These are phyloP conservation scores for Carpinus fangiana DNA, from an alignment of 306 rosid species.

Conservation along the genomic window DNA sequence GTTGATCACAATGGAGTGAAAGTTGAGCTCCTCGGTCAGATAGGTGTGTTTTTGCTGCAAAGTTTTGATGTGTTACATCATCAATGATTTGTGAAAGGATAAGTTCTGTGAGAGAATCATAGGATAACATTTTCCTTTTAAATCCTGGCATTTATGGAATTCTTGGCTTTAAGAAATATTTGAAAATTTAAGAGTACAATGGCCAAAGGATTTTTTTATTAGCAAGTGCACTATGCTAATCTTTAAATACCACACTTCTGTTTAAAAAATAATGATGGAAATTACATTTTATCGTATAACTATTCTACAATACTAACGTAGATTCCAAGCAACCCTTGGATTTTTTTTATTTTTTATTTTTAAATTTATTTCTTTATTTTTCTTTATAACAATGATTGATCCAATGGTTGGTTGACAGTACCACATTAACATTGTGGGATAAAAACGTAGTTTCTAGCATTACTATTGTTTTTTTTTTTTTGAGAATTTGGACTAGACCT, in stretches of 20 bases:
- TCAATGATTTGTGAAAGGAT: not conserved
- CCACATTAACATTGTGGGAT: too few species aligned
- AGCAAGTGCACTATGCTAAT: not conserved
- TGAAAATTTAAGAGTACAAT: not conserved
- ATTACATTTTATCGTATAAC: not conserved
- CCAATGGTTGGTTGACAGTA: too few species aligned
- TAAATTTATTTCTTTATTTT: too few species aligned
- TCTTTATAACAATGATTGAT: too few species aligned
- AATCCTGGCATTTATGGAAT: not conserved
- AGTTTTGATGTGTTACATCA: conserved; percentile 13
- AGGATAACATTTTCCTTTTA: not conserved
- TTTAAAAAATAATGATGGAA: not conserved
- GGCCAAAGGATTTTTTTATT: not conserved
- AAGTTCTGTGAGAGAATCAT: not conserved
- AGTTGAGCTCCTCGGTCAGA: conserved; percentile 98
- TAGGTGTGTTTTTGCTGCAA: conserved; percentile 54
- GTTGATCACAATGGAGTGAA: conserved; percentile 94
- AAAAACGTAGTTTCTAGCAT: too few species aligned
- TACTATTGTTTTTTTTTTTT: not conserved
- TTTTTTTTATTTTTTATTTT: too few species aligned
- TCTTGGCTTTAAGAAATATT: not conserved
- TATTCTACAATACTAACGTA: too few species aligned
- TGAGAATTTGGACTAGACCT: not conserved
- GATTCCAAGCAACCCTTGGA: too few species aligned
- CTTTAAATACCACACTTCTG: not conserved